Conservation (phyloP, 805 yeast genomes). For the Clavispora fructus region DNA sequence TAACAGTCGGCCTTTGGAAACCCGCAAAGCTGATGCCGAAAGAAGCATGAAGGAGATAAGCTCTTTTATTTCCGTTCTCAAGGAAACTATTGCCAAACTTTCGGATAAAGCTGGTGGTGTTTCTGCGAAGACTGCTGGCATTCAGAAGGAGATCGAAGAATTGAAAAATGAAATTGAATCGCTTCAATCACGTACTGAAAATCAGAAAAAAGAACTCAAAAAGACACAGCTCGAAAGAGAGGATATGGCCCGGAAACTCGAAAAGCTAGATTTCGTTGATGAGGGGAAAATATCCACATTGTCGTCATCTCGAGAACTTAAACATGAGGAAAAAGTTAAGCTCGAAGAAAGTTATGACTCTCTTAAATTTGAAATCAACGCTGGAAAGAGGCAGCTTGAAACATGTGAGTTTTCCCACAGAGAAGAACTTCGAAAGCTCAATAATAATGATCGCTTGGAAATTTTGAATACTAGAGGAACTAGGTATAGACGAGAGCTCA, state of each 20-base stretch:
- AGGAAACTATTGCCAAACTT: background rate
- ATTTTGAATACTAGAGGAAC: conserved; percentile 32
- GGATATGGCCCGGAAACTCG: conserved; percentile 4
- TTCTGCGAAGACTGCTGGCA: conserved; percentile 2
- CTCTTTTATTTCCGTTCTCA: background rate
- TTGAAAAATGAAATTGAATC: conserved; percentile 8
- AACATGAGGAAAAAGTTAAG: conserved; percentile 20
- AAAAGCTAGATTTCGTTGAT: conserved; percentile 6
- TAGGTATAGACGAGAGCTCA: conserved; percentile 28
- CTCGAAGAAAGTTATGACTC: conserved; percentile 20
- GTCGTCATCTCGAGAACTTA: conserved; percentile 5
- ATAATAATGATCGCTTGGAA: conserved; percentile 44
- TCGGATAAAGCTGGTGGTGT: background rate
- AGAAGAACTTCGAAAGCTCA: conserved; percentile 11
- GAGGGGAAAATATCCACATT: conserved; percentile 3
- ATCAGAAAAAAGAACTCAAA: conserved; percentile 10
- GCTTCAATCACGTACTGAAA: conserved; percentile 9
- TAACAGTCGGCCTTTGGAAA: conserved; percentile 20
- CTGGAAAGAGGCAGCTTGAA: conserved; percentile 6
- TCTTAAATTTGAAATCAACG: conserved; percentile 3
- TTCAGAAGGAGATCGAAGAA: background rate
- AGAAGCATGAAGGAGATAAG: background rate
- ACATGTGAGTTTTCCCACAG: conserved; percentile 5
- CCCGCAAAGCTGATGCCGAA: conserved; percentile 1
- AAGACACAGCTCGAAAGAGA: conserved; percentile 7